These are phyloP conservation scores for Daucus carota DNA, from an alignment of 129 eudicot species.

Conservation along the genomic window DNA sequence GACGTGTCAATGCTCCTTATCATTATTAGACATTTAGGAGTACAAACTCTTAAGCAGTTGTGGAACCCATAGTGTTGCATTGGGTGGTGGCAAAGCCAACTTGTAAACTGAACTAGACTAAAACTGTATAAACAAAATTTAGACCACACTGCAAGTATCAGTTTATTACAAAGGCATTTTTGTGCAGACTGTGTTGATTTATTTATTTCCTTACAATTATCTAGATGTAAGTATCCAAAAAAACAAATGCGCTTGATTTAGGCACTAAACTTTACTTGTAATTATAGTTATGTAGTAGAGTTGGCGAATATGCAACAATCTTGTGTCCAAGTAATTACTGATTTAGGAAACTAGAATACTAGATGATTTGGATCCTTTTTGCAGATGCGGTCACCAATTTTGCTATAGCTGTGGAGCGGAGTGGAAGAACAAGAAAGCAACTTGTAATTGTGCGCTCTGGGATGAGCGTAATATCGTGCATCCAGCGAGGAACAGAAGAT, in stretches of 20 bases:
- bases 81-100: background rate
- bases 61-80: background rate
- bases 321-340: background rate
- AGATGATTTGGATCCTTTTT: background rate
- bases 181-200: background rate
- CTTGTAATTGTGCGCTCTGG: slow-evolving; percentile 56
- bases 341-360: background rate
- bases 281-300: background rate
- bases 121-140: background rate
- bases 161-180: background rate
- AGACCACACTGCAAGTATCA: background rate
- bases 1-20: too few relatives aligned
- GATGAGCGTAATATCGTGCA: slow-evolving; percentile 35
- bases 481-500: background rate
- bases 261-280: background rate
- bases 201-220: background rate
- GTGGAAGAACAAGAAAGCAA: slow-evolving; percentile 55
- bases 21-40: too few relatives aligned
- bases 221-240: background rate
- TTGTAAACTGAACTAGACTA: background rate
- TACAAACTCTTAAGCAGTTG: background rate
- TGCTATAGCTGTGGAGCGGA: slow-evolving; percentile 75
- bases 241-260: background rate
- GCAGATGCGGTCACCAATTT: slow-evolving; percentile 71
- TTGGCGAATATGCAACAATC: background rate